Evolutionary conservation across 345 rosid species (phyloP).

Genomic region (Syzygium aromaticum): DNA sequence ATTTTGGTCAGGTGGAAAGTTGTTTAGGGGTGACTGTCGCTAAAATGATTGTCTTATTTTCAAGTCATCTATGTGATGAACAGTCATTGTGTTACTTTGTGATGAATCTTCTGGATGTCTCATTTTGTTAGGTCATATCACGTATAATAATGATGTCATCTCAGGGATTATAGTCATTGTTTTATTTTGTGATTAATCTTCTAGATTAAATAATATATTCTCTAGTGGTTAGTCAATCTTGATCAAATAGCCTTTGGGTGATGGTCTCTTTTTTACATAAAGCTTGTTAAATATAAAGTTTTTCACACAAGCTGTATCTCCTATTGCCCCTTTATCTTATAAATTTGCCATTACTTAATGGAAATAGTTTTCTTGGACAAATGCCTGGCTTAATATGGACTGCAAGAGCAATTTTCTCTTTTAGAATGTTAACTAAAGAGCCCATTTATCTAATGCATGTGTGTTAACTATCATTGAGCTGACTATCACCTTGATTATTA

Average conservation of each 20-base stretch:
- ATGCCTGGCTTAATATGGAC: background rate
- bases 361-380: background rate
- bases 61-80: background rate
- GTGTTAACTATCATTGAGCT: background rate
- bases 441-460: background rate
- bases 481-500: background rate
- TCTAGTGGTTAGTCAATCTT: background rate
- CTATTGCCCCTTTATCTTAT: background rate
- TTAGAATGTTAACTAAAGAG: background rate
- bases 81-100: background rate
- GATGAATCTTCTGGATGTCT: background rate
- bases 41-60: background rate
- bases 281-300: background rate
- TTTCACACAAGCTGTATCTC: background rate
- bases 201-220: background rate
- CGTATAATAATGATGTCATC: background rate
- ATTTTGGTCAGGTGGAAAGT: background rate
- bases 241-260: background rate
- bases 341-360: background rate
- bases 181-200: background rate
- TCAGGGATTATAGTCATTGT: background rate
- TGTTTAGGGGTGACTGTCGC: background rate
- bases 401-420: background rate
- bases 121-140: background rate
- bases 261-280: background rate